Conservation (phyloP, 139 green algal genomes). For the Chlorella sp. region DNA sequence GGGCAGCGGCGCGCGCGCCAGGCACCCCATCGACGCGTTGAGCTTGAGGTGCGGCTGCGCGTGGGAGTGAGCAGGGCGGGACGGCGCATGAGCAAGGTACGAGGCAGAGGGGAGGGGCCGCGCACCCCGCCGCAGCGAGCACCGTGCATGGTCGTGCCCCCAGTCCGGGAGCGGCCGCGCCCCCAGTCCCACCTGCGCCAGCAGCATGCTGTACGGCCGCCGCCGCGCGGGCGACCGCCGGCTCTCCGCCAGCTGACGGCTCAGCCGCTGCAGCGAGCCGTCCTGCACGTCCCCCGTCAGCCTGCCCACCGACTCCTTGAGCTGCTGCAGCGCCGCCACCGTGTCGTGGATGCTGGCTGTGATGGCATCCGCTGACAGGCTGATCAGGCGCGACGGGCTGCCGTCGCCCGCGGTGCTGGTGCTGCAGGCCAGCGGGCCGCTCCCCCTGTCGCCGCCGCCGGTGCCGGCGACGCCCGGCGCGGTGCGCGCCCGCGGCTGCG, state of each 20-base stretch:
- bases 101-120: not conserved
- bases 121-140: not conserved
- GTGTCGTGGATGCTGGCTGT: slow-evolving; percentile 27
- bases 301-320: slow-evolving; percentile 10
- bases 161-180: not conserved
- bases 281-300: slow-evolving; percentile 46
- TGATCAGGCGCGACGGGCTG: not conserved
- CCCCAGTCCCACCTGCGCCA: slow-evolving; percentile 17
- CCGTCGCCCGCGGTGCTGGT: not conserved
- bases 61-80: not conserved
- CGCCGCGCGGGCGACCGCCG: not conserved
- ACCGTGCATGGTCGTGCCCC: not conserved
- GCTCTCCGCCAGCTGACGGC: slow-evolving; percentile 26
- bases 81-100: not conserved
- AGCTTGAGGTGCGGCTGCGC: slow-evolving; percentile 46
- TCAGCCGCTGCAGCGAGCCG: slow-evolving; percentile 35
- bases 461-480: not conserved
- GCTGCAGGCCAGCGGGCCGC: not conserved
- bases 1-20: slow-evolving; percentile 58
- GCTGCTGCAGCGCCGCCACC: slow-evolving; percentile 17
- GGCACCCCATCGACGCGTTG: slow-evolving; percentile 54
- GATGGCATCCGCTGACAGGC: slow-evolving; percentile 26
- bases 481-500: not conserved
- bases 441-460: not conserved
- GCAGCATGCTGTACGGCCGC: slow-evolving; percentile 46